Base-by-base conservation (phyloP, 371 early-diverging fungal genomes). In the Circinella minor region DNA sequence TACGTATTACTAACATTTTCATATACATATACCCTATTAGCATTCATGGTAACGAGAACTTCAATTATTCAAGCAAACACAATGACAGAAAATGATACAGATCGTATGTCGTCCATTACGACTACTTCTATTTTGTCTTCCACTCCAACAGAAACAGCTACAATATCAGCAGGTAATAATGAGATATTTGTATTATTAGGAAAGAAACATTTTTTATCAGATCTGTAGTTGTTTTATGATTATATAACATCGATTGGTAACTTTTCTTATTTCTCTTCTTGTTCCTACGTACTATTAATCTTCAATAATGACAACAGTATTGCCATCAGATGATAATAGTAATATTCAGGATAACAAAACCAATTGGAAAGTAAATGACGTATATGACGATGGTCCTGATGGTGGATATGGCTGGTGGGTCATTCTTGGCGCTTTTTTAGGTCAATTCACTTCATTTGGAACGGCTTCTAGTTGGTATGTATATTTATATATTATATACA, bases 381-480 rank as follows among this genome's bases (percentile, higher is more conserved):
- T 20, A 15, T 63, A 63, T 63, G 69, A 69, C 15, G 63, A 55
- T 46, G 69, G 36, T 51, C 61, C 46, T 8, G 91, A 89, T 65
- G 88, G 90, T 27, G 71, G 81, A 1, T 84, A 82, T 51, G 91
- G 87, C 0, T 92, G 91, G 91, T 49, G 84, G 0, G 86, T 89
- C 4, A 89, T 89, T 10, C 63, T 80, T 0, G 81, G 88, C 3
- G 82, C 86, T 4, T 91, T 88, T 74, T 60, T 86, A 10, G 84
- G 84, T 57, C 86, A 88, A 64, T 80, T 88, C 69, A 81, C 81
- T 51, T 80, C 83, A 15, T 87, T 90, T 61, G 91, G 91, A 39
- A 68, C 74, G 0, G 66, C 78, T 5, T 61, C 76, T 37, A 68
- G 73, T 17, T 82, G 82, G 82, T 76, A 77, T 36, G 67, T 36